A percentile compares a stretch with the other conserved stretches of the same genome.
Conservation (phyloP, 2,329 filamentous ascomycete genomes). For the Zymoseptoria passerinii region DNA sequence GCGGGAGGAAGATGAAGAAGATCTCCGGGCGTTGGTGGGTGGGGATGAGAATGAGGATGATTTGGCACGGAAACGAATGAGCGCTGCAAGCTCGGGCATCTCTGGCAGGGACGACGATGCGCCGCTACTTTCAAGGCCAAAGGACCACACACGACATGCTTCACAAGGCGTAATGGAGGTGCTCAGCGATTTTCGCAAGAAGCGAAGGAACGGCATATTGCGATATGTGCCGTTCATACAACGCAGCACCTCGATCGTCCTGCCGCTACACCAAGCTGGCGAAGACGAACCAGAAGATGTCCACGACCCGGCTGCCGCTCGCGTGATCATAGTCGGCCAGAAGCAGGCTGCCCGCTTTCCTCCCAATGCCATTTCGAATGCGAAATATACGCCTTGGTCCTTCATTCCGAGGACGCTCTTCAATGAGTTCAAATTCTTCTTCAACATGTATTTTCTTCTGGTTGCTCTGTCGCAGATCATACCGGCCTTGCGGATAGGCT, state of each 20-base stretch:
- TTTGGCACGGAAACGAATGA: slow-evolving; percentile 7
- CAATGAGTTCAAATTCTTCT: slow-evolving; percentile 99
- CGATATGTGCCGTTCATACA: slow-evolving; percentile 22
- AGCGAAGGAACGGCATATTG: slow-evolving; percentile 19
- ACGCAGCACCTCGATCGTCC: slow-evolving; percentile 16
- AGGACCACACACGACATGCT: slow-evolving; percentile 9
- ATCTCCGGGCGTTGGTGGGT: slow-evolving; percentile 56
- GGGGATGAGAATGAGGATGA: slow-evolving; percentile 41
- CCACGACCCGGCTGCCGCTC: slow-evolving; percentile 57
- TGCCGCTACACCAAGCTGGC: slow-evolving; percentile 20
- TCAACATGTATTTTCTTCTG: slow-evolving; percentile 97
- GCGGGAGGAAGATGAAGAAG: slow-evolving; percentile 52
- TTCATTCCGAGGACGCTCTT: slow-evolving; percentile 92
- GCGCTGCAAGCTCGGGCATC: slow-evolving; percentile 37
- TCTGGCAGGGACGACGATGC: slow-evolving; percentile 58
- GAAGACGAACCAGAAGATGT: slow-evolving; percentile 37
- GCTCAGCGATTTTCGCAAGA: slow-evolving; percentile 9
- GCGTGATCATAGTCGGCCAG: slow-evolving; percentile 68
- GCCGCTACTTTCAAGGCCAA: slow-evolving; percentile 50
- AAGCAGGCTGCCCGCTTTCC: slow-evolving; percentile 69
- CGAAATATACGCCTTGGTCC: slow-evolving; percentile 92
- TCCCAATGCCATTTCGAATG: slow-evolving; percentile 86
- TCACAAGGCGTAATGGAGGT: slow-evolving; percentile 9
- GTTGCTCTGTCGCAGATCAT: slow-evolving; percentile 92
- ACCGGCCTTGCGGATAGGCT: slow-evolving; percentile 81